Conservation (phyloP, 768 basidiomycete species). For the Trametopsis cervina region DNA sequence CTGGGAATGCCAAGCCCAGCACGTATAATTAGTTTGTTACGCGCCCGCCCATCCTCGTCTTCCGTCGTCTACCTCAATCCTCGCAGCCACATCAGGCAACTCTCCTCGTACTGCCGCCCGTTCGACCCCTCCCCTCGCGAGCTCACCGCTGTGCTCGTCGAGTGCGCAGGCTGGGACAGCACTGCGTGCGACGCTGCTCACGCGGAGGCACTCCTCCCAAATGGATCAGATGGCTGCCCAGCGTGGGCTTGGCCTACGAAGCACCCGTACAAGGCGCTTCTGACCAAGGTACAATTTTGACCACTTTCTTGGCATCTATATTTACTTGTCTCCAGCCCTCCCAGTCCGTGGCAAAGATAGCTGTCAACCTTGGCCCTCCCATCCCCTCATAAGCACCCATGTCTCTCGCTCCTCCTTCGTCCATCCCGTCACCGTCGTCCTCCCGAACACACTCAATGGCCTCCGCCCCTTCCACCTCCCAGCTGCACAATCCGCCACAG, state of each 20-base stretch:
- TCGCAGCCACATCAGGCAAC: constrained; percentile 1
- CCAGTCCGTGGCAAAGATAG: constrained; percentile 35
- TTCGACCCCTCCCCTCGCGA: not conserved
- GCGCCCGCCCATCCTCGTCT: constrained; percentile 3
- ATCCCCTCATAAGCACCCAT: constrained; percentile 22
- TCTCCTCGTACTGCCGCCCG: not conserved
- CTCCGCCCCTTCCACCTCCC: constrained; percentile 13
- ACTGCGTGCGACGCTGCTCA: not conserved
- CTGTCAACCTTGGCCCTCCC: constrained; percentile 41
- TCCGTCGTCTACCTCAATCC: no score
- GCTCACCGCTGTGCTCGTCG: not conserved
- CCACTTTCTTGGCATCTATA: constrained; percentile 37
- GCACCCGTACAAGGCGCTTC: not conserved
- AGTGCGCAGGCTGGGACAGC: not conserved
- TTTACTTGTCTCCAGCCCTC: constrained; percentile 27
- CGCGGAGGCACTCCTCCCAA: no score
- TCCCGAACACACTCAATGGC: constrained; percentile 20
- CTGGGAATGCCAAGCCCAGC: constrained; percentile 8
- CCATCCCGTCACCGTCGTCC: constrained; percentile 15
- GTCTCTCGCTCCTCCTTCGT: constrained; percentile 14
- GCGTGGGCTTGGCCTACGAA: not conserved
- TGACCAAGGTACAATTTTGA: not conserved
- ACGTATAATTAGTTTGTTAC: constrained; percentile 7
- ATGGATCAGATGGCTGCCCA: no score
- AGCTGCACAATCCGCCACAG: constrained; percentile 1